Conservation (phyloP, 2,329 filamentous ascomycete species). For the Orbilia oligospora region DNA sequence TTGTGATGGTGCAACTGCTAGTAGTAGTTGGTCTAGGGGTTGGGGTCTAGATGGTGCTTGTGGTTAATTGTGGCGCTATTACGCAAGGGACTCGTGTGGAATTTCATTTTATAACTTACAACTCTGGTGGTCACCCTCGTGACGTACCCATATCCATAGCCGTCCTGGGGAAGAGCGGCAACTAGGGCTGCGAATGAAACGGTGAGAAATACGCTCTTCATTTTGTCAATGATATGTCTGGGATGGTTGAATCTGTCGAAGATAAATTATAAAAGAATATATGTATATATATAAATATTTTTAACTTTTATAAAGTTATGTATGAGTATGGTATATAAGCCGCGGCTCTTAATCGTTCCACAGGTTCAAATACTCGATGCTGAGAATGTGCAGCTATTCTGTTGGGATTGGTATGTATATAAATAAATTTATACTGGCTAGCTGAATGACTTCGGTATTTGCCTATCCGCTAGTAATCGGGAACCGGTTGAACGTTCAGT, state of each 20-base stretch:
- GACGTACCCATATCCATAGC: constrained; percentile 6
- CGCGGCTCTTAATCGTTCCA: background rate
- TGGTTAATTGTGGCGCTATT: background rate
- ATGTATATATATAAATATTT: no score
- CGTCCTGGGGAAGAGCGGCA: constrained; percentile 42
- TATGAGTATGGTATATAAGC: background rate
- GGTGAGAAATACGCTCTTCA: constrained; percentile 40
- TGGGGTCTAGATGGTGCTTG: constrained; percentile 15
- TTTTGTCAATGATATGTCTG: constrained; percentile 2
- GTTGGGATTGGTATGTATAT: constrained; percentile 17
- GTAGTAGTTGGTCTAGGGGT: constrained; percentile 27
- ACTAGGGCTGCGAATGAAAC: constrained; percentile 41
- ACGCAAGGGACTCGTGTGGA: background rate
- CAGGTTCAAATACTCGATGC: constrained; percentile 8
- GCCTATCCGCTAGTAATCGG: constrained; percentile 36
- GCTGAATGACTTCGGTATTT: constrained; percentile 12
- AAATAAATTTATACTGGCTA: constrained; percentile 7
- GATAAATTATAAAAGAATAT: background rate
- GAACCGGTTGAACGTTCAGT: constrained; percentile 14
- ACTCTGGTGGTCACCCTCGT: constrained; percentile 14
- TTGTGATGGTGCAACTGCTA: constrained; percentile 21
- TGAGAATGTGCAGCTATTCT: constrained; percentile 8
- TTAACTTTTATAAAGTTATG: background rate
- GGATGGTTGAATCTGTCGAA: background rate
- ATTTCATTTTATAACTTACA: constrained; percentile 30